Evolutionary conservation across 192 early-diverging fungal species (phyloP), one percentile per base, ranked within the genome.

Genomic region (Backusella liffmaniae): DNA sequence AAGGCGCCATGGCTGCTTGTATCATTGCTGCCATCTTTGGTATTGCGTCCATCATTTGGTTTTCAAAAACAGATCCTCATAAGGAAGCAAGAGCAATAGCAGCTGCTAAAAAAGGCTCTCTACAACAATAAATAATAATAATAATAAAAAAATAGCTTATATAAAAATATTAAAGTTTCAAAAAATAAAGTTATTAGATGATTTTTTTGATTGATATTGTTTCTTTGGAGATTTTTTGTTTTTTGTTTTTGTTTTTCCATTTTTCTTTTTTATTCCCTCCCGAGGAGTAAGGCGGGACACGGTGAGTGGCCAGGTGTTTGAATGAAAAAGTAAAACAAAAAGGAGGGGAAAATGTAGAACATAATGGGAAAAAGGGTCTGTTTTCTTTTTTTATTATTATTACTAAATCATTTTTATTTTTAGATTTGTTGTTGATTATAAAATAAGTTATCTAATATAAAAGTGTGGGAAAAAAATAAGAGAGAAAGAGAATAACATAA

Each of bases 1-100:
- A 89, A 78, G 91, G 87, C 39, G 91, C 91, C 1, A 80, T 96
- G 79, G 91, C 88, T 12, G 91, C 86, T 8, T 90, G 88, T 77
- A 85, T 94, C 53, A 74, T 96, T 21, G 76, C 89, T 21, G 94
- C 92, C 35, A 71, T 96, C 10, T 41, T 95, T 71, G 95, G 95
- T 76, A 85, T 94, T 67, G 84, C 75, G 8, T 86, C 92, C n/a
- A 91, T 96, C 51, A 46, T 93, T 66, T 94, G 91, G 92, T 95
- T 92, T 70, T 87, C 89, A 53, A 41, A 5, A 44, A 46, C 29
- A 21, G 76, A 77, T 66, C 76, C 76, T 13, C 69, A 72, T 37
- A 77, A 73, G 62, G 44, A 77, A 46, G 76, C 76, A 12, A 53
- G 62, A 32, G 62, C 12, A 16, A 77, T 77, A 42, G 42, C 42